Evolutionary conservation across 176 grass and related monocot species (phyloP).

Genomic region (Dactylis glomerata): DNA sequence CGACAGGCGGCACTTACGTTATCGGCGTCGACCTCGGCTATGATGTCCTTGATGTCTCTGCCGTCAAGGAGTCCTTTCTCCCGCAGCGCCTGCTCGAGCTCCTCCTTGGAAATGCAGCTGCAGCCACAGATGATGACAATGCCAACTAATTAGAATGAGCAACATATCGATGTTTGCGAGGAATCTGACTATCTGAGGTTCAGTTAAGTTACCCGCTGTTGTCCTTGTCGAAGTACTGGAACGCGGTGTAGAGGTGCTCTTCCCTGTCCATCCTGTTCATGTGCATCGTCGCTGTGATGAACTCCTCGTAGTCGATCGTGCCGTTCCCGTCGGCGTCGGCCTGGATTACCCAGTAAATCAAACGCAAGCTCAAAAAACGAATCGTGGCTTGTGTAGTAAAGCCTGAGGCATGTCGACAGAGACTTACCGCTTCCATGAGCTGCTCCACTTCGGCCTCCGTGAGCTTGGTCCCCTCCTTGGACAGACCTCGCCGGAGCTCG

Average conservation of each 20-base stretch:
- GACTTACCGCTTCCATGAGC: slow-evolving; percentile 78
- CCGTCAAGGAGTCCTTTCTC: slow-evolving; percentile 78
- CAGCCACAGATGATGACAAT: not conserved
- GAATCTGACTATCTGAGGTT: not conserved
- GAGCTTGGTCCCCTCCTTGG: slow-evolving; percentile 81
- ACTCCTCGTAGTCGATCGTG: slow-evolving; percentile 80
- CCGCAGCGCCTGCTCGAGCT: slow-evolving; percentile 78
- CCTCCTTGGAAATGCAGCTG: slow-evolving; percentile 82
- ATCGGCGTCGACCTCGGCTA: slow-evolving; percentile 74
- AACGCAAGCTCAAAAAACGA: not conserved
- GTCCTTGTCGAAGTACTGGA: slow-evolving; percentile 95
- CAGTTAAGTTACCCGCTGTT: slow-evolving; percentile 47
- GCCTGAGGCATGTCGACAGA: not conserved
- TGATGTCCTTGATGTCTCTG: slow-evolving; percentile 81
- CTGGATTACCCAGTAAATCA: slow-evolving; percentile 20
- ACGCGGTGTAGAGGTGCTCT: slow-evolving; percentile 77
- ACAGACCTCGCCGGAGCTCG: slow-evolving; percentile 56
- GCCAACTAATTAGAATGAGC: not conserved
- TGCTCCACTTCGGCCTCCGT: slow-evolving; percentile 64
- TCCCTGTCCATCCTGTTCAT: slow-evolving; percentile 89
- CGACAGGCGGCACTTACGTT: slow-evolving; percentile 48
- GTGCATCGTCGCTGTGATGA: slow-evolving; percentile 91
- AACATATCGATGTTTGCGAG: too few relatives aligned
- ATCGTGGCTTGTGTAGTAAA: too few relatives aligned
- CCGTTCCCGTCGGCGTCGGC: slow-evolving; percentile 83